Conservation (phyloP, 306 rosid species). For the Begonia masoniana region DNA sequence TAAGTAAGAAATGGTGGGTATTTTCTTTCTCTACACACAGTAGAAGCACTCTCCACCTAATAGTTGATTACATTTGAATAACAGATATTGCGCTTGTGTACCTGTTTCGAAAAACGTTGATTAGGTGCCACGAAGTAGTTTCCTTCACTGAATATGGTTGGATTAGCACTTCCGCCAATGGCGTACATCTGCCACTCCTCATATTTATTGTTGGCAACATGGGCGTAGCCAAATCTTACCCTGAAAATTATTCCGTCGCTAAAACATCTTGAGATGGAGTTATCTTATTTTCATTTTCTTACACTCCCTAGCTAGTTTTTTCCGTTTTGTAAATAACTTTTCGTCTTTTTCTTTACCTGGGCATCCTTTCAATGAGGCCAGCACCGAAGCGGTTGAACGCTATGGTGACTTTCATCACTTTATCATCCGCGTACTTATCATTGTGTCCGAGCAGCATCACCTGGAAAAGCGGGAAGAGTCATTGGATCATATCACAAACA, state of each 20-base stretch:
- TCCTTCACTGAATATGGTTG: slow-evolving; percentile 85
- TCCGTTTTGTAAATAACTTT: no score
- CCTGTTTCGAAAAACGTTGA: slow-evolving; percentile 31
- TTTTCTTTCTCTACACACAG: no score
- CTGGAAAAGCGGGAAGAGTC: slow-evolving; percentile 10
- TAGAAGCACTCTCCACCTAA: no score
- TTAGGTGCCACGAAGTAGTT: slow-evolving; percentile 48
- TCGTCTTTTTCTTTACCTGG: slow-evolving; percentile 23
- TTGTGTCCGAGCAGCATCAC: slow-evolving; percentile 81
- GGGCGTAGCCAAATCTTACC: slow-evolving; percentile 85
- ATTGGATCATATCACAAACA: no score
- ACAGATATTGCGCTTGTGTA: slow-evolving; percentile 1
- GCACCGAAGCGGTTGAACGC: slow-evolving; percentile 33
- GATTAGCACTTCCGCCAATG: slow-evolving; percentile 75
- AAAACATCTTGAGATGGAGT: background rate
- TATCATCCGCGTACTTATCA: slow-evolving; percentile 41
- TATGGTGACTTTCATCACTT: slow-evolving; percentile 37
- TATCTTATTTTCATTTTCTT: no score
- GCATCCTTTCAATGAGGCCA: slow-evolving; percentile 61
- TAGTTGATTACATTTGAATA: no score
- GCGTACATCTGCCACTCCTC: slow-evolving; percentile 84
- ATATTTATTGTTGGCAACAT: slow-evolving; percentile 67
- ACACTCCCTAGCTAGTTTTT: background rate
- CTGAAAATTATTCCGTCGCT: slow-evolving; percentile 19
- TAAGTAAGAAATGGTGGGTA: no score